These are phyloP conservation scores for Elongisporangium prolatum DNA, from an alignment of 352 stramenopile species.

Conservation along the genomic window DNA sequence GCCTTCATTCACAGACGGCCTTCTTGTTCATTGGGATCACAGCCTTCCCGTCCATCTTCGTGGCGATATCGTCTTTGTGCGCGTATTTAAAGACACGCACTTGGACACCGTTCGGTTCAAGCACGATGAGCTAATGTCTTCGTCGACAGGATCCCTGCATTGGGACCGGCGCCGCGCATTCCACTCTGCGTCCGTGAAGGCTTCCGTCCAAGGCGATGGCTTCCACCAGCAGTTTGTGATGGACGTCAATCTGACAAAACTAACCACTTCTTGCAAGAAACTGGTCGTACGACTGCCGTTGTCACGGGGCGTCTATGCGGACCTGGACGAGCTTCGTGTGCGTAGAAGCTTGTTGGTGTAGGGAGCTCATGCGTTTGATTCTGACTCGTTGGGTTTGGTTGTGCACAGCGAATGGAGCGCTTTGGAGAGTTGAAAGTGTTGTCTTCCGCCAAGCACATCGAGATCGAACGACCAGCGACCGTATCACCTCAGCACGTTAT, in stretches of 20 bases:
- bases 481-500: conserved; percentile 51
- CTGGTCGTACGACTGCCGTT: conserved; percentile 36
- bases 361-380: background rate
- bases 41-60: background rate
- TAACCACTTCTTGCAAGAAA: conserved; percentile 3
- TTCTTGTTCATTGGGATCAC: background rate
- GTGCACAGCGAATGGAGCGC: conserved; percentile 43
- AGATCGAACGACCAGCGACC: conserved; percentile 52
- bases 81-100: background rate
- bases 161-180: background rate
- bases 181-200: conserved; percentile 3
- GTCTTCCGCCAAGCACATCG: conserved; percentile 52
- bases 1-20: background rate
- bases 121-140: background rate
- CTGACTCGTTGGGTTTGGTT: background rate
- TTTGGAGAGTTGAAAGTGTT: conserved; percentile 39
- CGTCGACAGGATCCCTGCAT: background rate
- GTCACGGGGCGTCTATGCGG: conserved; percentile 36
- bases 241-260: conserved; percentile 20
- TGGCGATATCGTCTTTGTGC: background rate
- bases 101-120: background rate
- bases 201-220: conserved; percentile 26
- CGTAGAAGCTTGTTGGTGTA: background rate
- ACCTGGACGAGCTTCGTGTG: conserved; percentile 55
- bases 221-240: conserved; percentile 42